Percentiles rank a stretch among this genome's conserved stretches.
phyloP scores from a whole-genome alignment of 2,329 filamentous ascomycete species.

The Cyanodermella asteris region DNA sequence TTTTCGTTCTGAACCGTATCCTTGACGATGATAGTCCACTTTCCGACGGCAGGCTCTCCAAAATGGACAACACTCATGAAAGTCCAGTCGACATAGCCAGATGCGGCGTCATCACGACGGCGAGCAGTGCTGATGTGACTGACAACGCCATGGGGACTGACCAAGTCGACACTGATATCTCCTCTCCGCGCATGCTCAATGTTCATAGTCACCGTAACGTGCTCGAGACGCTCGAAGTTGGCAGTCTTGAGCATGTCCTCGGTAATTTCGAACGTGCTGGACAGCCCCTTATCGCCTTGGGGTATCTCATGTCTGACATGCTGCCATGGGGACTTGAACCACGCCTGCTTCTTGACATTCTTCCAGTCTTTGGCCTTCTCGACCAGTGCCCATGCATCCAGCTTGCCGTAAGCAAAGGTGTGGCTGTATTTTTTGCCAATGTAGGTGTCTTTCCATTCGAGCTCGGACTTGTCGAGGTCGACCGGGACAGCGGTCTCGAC shows the following conservation, averaged over 20 bases:
- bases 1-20: conserved; percentile 60
- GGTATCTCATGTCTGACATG: conserved; percentile 73
- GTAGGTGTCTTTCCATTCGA: conserved; percentile 65
- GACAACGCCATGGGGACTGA: conserved; percentile 59
- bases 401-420: conserved; percentile 85
- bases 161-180: conserved; percentile 77
- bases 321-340: conserved; percentile 85
- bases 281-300: conserved; percentile 59
- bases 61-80: conserved; percentile 98
- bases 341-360: conserved; percentile 82
- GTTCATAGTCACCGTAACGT: conserved; percentile 97
- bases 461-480: conserved; percentile 45
- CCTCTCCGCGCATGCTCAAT: conserved; percentile 69
- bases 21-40: conserved; percentile 77
- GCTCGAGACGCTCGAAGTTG: conserved; percentile 73
- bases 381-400: conserved; percentile 70
- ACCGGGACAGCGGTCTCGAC: conserved; percentile 67
- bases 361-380: conserved; percentile 70
- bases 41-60: conserved; percentile 74
- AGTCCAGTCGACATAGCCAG: conserved; percentile 84
- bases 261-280: conserved; percentile 64
- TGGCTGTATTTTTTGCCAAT: conserved; percentile 81
- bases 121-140: conserved; percentile 68
- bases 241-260: conserved; percentile 56
- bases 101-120: conserved; percentile 38